A percentile compares a stretch with the other conserved stretches of the same genome.
Conservation (phyloP, 2,329 filamentous ascomycete species). For the Ophiostoma ulmi region DNA sequence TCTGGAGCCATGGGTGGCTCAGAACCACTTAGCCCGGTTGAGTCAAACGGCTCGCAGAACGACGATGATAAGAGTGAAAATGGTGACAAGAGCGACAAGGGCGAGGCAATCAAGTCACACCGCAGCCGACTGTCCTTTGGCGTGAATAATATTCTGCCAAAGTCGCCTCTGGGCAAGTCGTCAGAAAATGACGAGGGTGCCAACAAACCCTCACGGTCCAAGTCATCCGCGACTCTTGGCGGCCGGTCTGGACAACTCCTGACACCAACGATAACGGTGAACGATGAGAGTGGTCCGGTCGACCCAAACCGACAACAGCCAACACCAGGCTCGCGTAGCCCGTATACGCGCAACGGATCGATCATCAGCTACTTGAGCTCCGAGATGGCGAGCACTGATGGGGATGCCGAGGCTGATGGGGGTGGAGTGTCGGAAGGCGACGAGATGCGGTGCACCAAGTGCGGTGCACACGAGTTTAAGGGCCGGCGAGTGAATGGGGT, state of each 20-base stretch:
- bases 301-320: neutral
- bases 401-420: conserved; percentile 14
- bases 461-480: conserved; percentile 58
- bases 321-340: neutral
- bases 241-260: neutral
- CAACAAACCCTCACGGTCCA: neutral
- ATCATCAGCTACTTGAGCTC: conserved; percentile 54
- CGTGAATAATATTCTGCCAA: conserved; percentile 18
- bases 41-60: neutral
- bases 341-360: conserved; percentile 33
- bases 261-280: conserved; percentile 16
- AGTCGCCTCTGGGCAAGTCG: conserved; percentile 23
- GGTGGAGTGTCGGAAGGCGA: conserved; percentile 22
- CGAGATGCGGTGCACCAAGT: conserved; percentile 52
- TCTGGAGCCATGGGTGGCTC: conserved; percentile 12
- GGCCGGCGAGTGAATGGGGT: conserved; percentile 50
- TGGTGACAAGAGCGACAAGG: conserved; percentile 2
- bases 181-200: neutral
- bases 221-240: conserved; percentile 1
- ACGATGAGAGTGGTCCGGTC: conserved; percentile 12
- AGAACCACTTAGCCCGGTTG: conserved; percentile 11
- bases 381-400: conserved; percentile 43
- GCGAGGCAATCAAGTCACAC: conserved; percentile 18
- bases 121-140: conserved; percentile 27
- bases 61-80: neutral